Percentiles rank a stretch among this genome's conserved stretches.
phyloP scores from a whole-genome alignment of 345 rosid species.

The Acer saccharum region DNA sequence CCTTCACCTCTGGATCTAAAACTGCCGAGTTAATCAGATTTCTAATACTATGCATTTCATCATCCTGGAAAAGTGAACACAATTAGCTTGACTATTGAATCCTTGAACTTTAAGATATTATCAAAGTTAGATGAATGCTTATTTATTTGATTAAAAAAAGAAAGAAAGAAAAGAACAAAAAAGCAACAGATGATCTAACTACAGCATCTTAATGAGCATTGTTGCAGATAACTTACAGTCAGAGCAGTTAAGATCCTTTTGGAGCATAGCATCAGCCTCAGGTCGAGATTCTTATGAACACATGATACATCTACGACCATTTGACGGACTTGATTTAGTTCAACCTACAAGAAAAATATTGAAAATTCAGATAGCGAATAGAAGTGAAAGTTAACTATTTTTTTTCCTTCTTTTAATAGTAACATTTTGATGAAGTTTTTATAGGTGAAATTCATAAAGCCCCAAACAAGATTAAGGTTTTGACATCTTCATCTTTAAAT shows the following conservation, averaged over 20 bases:
- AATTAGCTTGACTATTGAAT: not conserved
- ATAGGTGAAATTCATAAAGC: too few relatives aligned
- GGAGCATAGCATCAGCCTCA: slow-evolving; percentile 59
- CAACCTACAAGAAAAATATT: slow-evolving; percentile 39
- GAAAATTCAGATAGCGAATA: not conserved
- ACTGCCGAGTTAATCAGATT: slow-evolving; percentile 49
- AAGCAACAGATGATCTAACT: not conserved
- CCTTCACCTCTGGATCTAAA: slow-evolving; percentile 60
- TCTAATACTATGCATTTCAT: slow-evolving; percentile 48
- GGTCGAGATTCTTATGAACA: slow-evolving; percentile 59
- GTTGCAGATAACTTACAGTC: slow-evolving; percentile 37
- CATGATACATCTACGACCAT: slow-evolving; percentile 62
- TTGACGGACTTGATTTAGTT: slow-evolving; percentile 47
- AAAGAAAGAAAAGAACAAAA: not conserved
- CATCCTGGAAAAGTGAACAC: slow-evolving; percentile 45
- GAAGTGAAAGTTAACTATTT: not conserved
- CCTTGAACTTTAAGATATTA: not conserved
- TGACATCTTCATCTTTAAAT: too few relatives aligned
- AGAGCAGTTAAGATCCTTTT: slow-evolving; percentile 45
- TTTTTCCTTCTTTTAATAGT: too few relatives aligned
- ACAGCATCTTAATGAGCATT: slow-evolving; percentile 1
- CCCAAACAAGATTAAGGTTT: too few relatives aligned
- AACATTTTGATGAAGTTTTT: too few relatives aligned
- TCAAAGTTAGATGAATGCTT: not conserved
- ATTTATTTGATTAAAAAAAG: not conserved